A percentile compares a stretch with the other conserved stretches of the same genome.
These are phyloP conservation scores for Cadophora gregata DNA, from an alignment of 2,329 filamentous ascomycete genomes.

Conservation along the genomic window DNA sequence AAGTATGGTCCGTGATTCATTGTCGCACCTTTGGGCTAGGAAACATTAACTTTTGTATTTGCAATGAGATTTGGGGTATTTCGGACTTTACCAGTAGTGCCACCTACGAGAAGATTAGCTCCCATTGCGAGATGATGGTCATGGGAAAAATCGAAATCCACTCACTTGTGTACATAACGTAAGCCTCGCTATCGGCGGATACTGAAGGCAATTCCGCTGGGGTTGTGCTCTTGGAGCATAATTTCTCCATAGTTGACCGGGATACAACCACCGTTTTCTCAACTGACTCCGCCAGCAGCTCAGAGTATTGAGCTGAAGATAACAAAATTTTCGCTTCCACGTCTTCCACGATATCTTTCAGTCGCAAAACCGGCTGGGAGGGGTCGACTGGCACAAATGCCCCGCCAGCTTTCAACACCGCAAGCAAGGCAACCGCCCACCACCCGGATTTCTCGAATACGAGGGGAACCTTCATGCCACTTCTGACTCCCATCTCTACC, in stretches of 20 bases:
- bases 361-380: conserved; percentile 15
- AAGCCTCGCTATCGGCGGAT: conserved; percentile 5
- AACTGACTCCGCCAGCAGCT: not conserved
- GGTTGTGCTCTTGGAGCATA: not conserved
- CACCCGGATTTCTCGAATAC: conserved; percentile 40
- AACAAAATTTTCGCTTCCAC: not conserved
- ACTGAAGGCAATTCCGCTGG: not conserved
- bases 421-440: conserved; percentile 40
- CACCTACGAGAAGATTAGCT: conserved; percentile 1
- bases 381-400: conserved; percentile 42
- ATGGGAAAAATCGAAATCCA: not conserved
- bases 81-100: conserved; percentile 11
- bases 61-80: conserved; percentile 17
- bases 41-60: conserved; percentile 20
- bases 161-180: conserved; percentile 18
- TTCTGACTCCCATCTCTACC: conserved; percentile 23
- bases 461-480: conserved; percentile 31
- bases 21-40: conserved; percentile 32
- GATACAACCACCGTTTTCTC: conserved; percentile 8
- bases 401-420: conserved; percentile 40
- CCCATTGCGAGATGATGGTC: not conserved
- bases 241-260: not conserved
- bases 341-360: conserved; percentile 18
- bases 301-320: not conserved
- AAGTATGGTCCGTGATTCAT: conserved; percentile 25